Evolutionary conservation across 352 stramenopile genomes (phyloP).

Genomic region (Pythium apleroticum): DNA sequence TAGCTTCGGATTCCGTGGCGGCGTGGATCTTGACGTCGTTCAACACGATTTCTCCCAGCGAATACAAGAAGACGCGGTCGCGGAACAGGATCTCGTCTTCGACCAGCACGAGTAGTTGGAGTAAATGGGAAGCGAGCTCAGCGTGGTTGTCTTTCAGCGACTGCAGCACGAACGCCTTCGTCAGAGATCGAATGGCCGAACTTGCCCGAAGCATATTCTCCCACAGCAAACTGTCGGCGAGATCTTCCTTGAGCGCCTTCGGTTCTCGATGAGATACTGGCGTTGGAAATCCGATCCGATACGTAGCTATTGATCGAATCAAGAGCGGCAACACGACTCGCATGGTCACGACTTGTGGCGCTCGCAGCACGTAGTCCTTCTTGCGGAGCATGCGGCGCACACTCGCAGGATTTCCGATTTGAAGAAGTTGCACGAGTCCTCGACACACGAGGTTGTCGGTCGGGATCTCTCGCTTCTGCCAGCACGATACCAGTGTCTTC

Average conservation of each 20-base stretch:
- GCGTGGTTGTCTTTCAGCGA: conserved; percentile 62
- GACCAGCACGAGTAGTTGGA: conserved; percentile 55
- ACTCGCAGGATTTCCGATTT: conserved; percentile 77
- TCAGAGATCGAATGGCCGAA: conserved; percentile 66
- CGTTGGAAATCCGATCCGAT: conserved; percentile 31
- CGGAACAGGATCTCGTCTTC: conserved; percentile 69
- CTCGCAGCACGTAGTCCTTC: conserved; percentile 76
- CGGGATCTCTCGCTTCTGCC: conserved; percentile 66
- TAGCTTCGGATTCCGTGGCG: conserved; percentile 31
- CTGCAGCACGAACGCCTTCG: conserved; percentile 68
- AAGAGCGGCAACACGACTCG: conserved; percentile 74
- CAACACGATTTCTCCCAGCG: conserved; percentile 58
- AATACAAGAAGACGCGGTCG: conserved; percentile 74
- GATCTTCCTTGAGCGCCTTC: conserved; percentile 45
- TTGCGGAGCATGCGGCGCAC: conserved; percentile 85
- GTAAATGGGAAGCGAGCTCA: conserved; percentile 48
- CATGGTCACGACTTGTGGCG: conserved; percentile 79
- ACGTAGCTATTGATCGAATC: conserved; percentile 56
- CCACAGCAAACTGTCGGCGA: conserved; percentile 53
- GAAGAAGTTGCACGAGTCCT: conserved; percentile 80
- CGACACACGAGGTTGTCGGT: conserved; percentile 80
- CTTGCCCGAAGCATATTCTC: conserved; percentile 70
- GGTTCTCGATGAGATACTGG: conserved; percentile 30
- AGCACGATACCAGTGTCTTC: conserved; percentile 59
- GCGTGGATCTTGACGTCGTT: conserved; percentile 35